These are phyloP conservation scores for Termitomyces sp. DNA, from an alignment of 768 basidiomycete genomes.

Conservation along the genomic window DNA sequence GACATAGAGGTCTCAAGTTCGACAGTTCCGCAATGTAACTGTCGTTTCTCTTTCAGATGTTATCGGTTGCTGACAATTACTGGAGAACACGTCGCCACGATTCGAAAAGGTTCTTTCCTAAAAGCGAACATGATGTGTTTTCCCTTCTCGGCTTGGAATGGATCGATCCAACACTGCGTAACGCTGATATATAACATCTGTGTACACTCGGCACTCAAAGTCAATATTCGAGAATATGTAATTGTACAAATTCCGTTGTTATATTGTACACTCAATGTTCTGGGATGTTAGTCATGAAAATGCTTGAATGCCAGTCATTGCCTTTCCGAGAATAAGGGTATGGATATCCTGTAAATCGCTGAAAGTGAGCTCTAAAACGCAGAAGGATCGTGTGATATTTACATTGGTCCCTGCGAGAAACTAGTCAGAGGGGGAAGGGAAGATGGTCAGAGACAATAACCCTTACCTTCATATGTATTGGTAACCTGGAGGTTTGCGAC, in stretches of 20 bases:
- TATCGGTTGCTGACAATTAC: not conserved
- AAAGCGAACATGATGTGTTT: slow-evolving; percentile 71
- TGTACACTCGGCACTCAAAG: not conserved
- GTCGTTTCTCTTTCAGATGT: not conserved
- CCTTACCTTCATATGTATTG: slow-evolving; percentile 87
- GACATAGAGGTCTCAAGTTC: slow-evolving; percentile 69
- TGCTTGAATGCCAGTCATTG: slow-evolving; percentile 85
- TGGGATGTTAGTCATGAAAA: slow-evolving; percentile 53
- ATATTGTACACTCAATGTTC: not conserved
- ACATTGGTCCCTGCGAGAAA: slow-evolving; percentile 53
- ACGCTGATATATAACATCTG: slow-evolving; percentile 53
- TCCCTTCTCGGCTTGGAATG: slow-evolving; percentile 65
- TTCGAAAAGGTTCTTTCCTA: slow-evolving; percentile 55
- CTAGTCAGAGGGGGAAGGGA: not conserved
- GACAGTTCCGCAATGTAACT: slow-evolving; percentile 78
- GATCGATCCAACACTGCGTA: slow-evolving; percentile 68
- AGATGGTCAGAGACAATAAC: not conserved
- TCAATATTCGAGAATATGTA: not conserved
- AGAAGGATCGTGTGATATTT: slow-evolving; percentile 18
- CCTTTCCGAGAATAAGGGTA: slow-evolving; percentile 90
- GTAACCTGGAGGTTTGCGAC: slow-evolving; percentile 95
- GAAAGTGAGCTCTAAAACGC: slow-evolving; percentile 8
- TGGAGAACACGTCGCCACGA: slow-evolving; percentile 61
- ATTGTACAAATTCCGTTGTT: not conserved
- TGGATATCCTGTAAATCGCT: slow-evolving; percentile 67